Base-by-base conservation (phyloP, 2,329 filamentous ascomycete species). In the Bipolaris zeicola region DNA sequence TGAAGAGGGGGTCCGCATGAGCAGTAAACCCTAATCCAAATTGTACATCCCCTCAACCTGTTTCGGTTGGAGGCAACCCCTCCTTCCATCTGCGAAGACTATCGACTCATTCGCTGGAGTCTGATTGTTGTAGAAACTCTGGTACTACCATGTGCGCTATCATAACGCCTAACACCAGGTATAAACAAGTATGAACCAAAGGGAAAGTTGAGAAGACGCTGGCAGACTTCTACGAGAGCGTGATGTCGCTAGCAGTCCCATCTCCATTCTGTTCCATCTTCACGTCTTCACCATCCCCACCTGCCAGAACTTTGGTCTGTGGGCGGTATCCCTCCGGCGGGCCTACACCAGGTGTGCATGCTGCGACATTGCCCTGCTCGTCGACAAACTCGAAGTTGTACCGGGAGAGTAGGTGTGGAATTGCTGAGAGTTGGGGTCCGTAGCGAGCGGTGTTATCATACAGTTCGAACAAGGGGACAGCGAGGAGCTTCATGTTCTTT, bases 401-500 rank as follows among this genome's bases (percentile, higher is more conserved):
- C 52, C 92, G 85, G 62, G 92, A 96, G 10, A 99, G 85, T 4
- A 98, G 84, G 75, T 99, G 95, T 0, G 95, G 95, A 54, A 99
- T 98, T 1, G 95, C 95, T 1, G 93, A 96, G 14, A 99, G 87
- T 75, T 99, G 95, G 4, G 95, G 95, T 0, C 95, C 95, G 74
- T 99, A 99, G 57, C 95, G 85, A 11, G 89, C 90, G 0, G 92
- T 96, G 78, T 99, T 99, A 72, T 99, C 95, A 81, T 99, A 99
- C 37, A 99, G 87, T 79, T 99, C 95, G 78, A 98, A 98, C 0
- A 99, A 83, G 0, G 95, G 95, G 1, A 99, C 95, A 1, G 95
- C 95, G 38, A 99, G 88, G 22, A 99, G 87, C 77, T 99, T 99
- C 95, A 99, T 98, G 79, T 99, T 99, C 81, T 99, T 99, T 0